Evolutionary conservation across 257 asterid genomes (phyloP), one percentile per base, ranked within the genome.

Genomic region (Knoxia roxburghii): DNA sequence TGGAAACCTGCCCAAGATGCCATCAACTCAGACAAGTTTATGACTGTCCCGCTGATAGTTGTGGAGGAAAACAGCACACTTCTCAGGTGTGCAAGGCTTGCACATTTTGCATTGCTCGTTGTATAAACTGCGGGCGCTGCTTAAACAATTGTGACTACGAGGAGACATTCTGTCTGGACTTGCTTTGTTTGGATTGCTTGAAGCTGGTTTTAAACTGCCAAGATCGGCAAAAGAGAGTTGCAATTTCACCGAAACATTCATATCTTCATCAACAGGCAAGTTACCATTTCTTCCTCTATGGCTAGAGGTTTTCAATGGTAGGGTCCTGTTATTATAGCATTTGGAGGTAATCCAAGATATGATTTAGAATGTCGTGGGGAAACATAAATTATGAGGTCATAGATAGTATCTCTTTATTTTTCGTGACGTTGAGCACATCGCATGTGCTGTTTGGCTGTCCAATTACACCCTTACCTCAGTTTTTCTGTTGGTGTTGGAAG

Each of bases 1-100:
- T 89, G 27, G 96, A 89, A 72, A 61, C 60, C 56, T 89, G 98
- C 78, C 97, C 95, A 0, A 83, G 59, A 71, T 91, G 98, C 80
- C 77, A 78, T 73, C 68, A 76, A 12, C 68, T 77, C n/a, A 77
- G 81, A 56, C 84, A 79, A 68, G 93, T 89, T 20, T 92, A 80
- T 27, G 98, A 92, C 70, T 92, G 98, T 76, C 90, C 98, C 0
- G 41, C 78, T 0, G 89, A 82, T 27, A 79, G 81, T 69, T 89
- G 95, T 80, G 77, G 69, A 51, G 78, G 27, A 24, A 82, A 76
- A 76, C 73, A 35, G 41, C 46, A 71, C 30, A 67, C 82, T 17
- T 4, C 68, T 30, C 77, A 81, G 61, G 48, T 75, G 2, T 92
- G 98, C 77, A 82, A 85, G 76, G 96, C 81, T 55, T 92, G 97